These are phyloP conservation scores for Leccinellum luteum DNA, from an alignment of 768 basidiomycete species.

Conservation along the genomic window DNA sequence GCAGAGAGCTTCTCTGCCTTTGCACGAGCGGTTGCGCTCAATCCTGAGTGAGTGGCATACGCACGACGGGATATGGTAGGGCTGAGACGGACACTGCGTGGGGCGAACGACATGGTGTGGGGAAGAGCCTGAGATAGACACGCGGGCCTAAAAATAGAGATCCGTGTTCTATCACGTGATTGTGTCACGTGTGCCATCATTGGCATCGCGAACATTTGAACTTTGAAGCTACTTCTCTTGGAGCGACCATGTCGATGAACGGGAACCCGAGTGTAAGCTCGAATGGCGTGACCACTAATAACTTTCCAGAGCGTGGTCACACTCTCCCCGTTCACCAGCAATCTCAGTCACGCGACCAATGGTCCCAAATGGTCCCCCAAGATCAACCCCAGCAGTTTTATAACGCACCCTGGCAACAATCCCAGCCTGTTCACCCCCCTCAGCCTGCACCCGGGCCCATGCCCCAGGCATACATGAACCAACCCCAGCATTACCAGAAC, in stretches of 20 bases:
- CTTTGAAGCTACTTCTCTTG: not conserved
- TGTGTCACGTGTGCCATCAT: slow-evolving; percentile 17
- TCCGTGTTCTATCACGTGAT: slow-evolving; percentile 15
- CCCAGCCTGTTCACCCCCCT: slow-evolving; percentile 32
- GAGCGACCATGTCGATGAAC: slow-evolving; percentile 11
- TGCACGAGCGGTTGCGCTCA: slow-evolving; percentile 53
- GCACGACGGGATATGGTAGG: slow-evolving; percentile 26
- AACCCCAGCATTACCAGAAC: slow-evolving; percentile 23
- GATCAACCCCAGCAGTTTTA: slow-evolving; percentile 30
- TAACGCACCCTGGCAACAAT: slow-evolving; percentile 31
- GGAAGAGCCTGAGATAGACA: slow-evolving; percentile 7
- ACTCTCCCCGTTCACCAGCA: slow-evolving; percentile 20
- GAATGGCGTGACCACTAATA: slow-evolving; percentile 17
- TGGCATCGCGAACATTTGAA: too few relatives aligned
- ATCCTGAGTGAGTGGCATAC: slow-evolving; percentile 46
- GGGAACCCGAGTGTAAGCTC: slow-evolving; percentile 11
- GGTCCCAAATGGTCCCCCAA: slow-evolving; percentile 26
- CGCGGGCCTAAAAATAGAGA: not conserved
- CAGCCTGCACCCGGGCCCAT: slow-evolving; percentile 34
- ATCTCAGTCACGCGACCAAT: slow-evolving; percentile 19
- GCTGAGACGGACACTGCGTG: slow-evolving; percentile 17
- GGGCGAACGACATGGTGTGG: slow-evolving; percentile 22
- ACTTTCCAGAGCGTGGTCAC: slow-evolving; percentile 12
- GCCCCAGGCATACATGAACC: slow-evolving; percentile 19
- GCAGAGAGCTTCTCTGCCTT: slow-evolving; percentile 69